Conservation (phyloP, 1,284 basidiomycete genomes). For the Tremellales sp. region DNA sequence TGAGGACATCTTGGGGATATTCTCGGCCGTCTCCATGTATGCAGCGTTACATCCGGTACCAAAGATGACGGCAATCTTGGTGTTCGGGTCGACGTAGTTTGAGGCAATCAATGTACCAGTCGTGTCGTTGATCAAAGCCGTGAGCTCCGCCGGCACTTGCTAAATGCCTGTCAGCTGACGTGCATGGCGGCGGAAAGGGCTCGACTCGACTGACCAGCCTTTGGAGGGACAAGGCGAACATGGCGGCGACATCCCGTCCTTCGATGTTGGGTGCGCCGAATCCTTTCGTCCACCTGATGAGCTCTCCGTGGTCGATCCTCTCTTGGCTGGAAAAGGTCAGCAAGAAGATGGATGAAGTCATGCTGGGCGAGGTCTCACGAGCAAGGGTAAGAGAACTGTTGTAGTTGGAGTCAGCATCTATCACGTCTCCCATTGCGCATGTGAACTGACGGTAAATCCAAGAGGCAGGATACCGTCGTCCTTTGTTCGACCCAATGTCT, state of each 20-base stretch:
- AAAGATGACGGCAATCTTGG: conserved; percentile 93
- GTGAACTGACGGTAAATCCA: conserved; percentile 77
- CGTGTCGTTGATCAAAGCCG: conserved; percentile 92
- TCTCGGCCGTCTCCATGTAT: conserved; percentile 86
- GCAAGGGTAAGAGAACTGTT: conserved; percentile 89
- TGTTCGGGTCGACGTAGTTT: conserved; percentile 85
- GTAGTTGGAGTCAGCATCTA: not conserved
- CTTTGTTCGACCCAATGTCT: conserved; percentile 59
- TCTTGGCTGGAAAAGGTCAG: conserved; percentile 75
- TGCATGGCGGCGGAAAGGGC: too few relatives aligned
- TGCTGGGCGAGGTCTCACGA: conserved; percentile 54
- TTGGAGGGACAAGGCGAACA: conserved; percentile 80
- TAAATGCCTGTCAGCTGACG: conserved; percentile 8
- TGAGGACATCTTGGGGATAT: conserved; percentile 66
- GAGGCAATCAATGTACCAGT: conserved; percentile 96
- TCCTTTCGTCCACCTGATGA: conserved; percentile 98
- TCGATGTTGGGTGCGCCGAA: conserved; percentile 91
- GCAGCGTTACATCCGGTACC: conserved; percentile 98
- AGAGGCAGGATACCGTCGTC: conserved; percentile 73
- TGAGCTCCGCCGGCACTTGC: conserved; percentile 65
- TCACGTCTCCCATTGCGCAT: not conserved
- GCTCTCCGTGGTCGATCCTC: conserved; percentile 83
- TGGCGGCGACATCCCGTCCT: conserved; percentile 83
- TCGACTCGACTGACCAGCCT: conserved; percentile 53
- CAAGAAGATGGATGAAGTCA: not conserved